Percentiles rank a stretch among this genome's conserved stretches.
These are phyloP conservation scores for Pythium plurisporium DNA, from an alignment of 352 stramenopile species.

Conservation along the genomic window DNA sequence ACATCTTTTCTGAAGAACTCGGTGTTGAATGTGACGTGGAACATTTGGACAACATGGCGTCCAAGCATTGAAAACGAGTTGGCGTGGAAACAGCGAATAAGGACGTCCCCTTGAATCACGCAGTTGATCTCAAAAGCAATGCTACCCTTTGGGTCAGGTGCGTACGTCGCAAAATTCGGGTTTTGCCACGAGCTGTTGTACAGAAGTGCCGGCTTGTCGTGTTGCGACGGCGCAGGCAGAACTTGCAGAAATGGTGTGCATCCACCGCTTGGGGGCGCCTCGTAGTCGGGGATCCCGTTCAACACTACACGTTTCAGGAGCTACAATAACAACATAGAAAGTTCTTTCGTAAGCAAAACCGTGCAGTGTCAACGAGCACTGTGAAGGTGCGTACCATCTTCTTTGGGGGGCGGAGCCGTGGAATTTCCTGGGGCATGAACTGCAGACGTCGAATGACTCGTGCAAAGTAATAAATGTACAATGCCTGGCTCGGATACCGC, in stretches of 20 bases:
- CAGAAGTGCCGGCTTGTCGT: slow-evolving; percentile 22
- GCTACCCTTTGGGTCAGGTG: slow-evolving; percentile 16
- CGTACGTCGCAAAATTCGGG: slow-evolving; percentile 26
- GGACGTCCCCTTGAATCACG: slow-evolving; percentile 62
- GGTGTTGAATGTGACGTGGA: slow-evolving; percentile 83
- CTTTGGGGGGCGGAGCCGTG: slow-evolving; percentile 45
- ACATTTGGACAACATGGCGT: slow-evolving; percentile 82
- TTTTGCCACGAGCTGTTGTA: slow-evolving; percentile 38
- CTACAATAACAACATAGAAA: slow-evolving; percentile 9
- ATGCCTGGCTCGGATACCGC: slow-evolving; percentile 72
- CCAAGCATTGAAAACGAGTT: slow-evolving; percentile 67
- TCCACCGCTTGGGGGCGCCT: slow-evolving; percentile 38
- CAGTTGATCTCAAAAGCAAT: slow-evolving; percentile 56
- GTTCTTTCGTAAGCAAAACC: background rate
- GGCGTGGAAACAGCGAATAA: slow-evolving; percentile 72
- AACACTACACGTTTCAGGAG: slow-evolving; percentile 51
- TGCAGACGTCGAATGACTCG: slow-evolving; percentile 55
- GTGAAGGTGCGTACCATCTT: slow-evolving; percentile 38
- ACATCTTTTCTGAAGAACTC: slow-evolving; percentile 75
- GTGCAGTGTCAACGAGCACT: background rate
- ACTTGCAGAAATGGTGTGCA: slow-evolving; percentile 31
- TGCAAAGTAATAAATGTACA: slow-evolving; percentile 89
- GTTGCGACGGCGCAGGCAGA: slow-evolving; percentile 22
- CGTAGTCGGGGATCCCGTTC: slow-evolving; percentile 77
- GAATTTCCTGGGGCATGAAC: slow-evolving; percentile 49